Evolutionary conservation across 495 filamentous ascomycete genomes (phyloP).

Genomic region (Acidiella bohemica): DNA sequence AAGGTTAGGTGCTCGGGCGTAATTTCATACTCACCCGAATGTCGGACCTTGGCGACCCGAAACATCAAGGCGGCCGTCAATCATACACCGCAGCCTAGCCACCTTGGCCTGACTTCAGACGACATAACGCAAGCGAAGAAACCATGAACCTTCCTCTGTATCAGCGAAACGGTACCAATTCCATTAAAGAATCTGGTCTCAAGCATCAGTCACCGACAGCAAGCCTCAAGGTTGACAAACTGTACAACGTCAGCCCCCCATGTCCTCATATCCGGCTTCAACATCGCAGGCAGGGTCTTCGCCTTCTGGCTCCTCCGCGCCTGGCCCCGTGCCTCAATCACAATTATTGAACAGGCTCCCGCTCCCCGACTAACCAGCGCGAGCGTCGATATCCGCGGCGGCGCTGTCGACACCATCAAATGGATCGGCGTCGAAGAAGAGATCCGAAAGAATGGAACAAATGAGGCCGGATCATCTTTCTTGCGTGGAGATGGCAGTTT

Average conservation of each 20-base stretch:
- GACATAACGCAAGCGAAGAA: too few relatives aligned
- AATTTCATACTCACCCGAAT: too few relatives aligned
- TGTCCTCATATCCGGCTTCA: constrained; percentile 16
- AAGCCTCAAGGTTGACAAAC: background rate
- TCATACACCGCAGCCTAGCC: too few relatives aligned
- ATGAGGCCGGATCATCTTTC: constrained; percentile 17
- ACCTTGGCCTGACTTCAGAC: too few relatives aligned
- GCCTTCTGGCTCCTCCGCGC: constrained; percentile 16
- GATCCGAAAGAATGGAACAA: constrained; percentile 16
- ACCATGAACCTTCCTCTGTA: too few relatives aligned
- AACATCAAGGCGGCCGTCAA: too few relatives aligned
- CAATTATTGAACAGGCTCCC: constrained; percentile 22
- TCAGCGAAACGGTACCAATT: too few relatives aligned
- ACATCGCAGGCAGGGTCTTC: constrained; percentile 16
- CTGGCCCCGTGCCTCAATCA: constrained; percentile 14
- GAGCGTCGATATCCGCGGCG: constrained; percentile 21
- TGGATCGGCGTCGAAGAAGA: constrained; percentile 17
- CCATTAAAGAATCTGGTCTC: too few relatives aligned
- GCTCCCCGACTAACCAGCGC: constrained; percentile 18
- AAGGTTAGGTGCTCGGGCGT: too few relatives aligned
- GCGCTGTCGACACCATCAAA: constrained; percentile 18
- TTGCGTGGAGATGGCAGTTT: constrained; percentile 12
- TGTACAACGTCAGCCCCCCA: constrained; percentile 10
- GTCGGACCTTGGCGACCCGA: too few relatives aligned
- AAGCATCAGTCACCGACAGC: too few relatives aligned